Evolutionary conservation across 192 early-diverging fungal genomes (phyloP).

Genomic region (Backusella tuberculispora): DNA sequence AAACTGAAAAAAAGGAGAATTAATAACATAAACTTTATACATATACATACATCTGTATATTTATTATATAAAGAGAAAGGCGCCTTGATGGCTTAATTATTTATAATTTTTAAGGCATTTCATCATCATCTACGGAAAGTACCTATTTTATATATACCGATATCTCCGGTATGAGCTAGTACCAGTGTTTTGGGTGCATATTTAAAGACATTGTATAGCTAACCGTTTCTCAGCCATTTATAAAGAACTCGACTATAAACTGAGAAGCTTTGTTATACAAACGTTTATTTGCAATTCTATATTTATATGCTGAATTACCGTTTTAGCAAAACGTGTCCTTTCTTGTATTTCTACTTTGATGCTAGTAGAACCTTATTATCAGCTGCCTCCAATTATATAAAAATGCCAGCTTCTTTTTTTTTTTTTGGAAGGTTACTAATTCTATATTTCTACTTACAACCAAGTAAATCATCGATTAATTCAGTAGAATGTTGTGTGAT

Average conservation of each 20-base stretch:
- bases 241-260: not conserved
- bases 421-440: not conserved
- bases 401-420: not conserved
- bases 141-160: not conserved
- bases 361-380: not conserved
- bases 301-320: not conserved
- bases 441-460: not conserved
- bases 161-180: not conserved
- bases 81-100: too few relatives aligned
- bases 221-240: not conserved
- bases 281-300: not conserved
- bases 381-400: not conserved
- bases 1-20: too few relatives aligned
- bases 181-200: not conserved
- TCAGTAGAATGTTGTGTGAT: not conserved
- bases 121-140: not conserved
- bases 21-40: too few relatives aligned
- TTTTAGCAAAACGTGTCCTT: not conserved
- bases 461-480: not conserved
- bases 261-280: not conserved
- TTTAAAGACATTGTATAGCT: not conserved
- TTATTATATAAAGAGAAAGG: too few relatives aligned
- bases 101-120: not conserved
- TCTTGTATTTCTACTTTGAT: not conserved
- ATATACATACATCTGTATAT: too few relatives aligned